Percentiles rank a stretch among this genome's conserved stretches.
phyloP scores from a whole-genome alignment of 352 stramenopile species.

The Globisporangium perplexum region DNA sequence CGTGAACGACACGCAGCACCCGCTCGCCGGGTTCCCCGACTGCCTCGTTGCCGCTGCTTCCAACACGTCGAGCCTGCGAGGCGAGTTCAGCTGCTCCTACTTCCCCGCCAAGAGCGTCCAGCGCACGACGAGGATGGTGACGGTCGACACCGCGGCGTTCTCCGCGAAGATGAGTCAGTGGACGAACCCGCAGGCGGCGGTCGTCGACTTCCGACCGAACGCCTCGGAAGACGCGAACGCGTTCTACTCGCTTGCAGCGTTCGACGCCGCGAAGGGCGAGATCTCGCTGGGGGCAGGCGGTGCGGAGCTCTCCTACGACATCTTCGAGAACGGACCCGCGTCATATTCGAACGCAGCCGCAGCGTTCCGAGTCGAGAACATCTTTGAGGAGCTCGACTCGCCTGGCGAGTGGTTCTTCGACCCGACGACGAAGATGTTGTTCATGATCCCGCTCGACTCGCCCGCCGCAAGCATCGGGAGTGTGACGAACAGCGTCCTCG shows the following conservation, averaged over 20 bases:
- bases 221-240: constrained; percentile 25
- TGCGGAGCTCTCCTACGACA: constrained; percentile 33
- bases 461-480: constrained; percentile 14
- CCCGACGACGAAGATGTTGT: constrained; percentile 30
- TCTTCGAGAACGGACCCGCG: constrained; percentile 29
- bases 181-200: constrained; percentile 16
- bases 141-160: constrained; percentile 34
- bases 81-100: constrained; percentile 37
- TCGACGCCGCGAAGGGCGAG: constrained; percentile 17
- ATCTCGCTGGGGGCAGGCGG: constrained; percentile 45
- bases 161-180: constrained; percentile 34
- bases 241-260: constrained; percentile 27
- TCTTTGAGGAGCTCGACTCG: constrained; percentile 52
- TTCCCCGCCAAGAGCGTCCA: constrained; percentile 13
- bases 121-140: constrained; percentile 11
- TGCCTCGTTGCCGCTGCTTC: constrained; percentile 20
- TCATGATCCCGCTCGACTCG: constrained; percentile 48
- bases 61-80: background rate
- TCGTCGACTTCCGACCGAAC: constrained; percentile 35
- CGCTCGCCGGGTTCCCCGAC: constrained; percentile 53
- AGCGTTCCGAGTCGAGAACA: constrained; percentile 58
- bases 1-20: constrained; percentile 34
- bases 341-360: background rate
- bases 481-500: constrained; percentile 25
- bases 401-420: constrained; percentile 73